Evolutionary conservation across 805 yeast genomes (phyloP), one percentile per base, ranked within the genome.

Genomic region (Metschnikowia cerradonensis): DNA sequence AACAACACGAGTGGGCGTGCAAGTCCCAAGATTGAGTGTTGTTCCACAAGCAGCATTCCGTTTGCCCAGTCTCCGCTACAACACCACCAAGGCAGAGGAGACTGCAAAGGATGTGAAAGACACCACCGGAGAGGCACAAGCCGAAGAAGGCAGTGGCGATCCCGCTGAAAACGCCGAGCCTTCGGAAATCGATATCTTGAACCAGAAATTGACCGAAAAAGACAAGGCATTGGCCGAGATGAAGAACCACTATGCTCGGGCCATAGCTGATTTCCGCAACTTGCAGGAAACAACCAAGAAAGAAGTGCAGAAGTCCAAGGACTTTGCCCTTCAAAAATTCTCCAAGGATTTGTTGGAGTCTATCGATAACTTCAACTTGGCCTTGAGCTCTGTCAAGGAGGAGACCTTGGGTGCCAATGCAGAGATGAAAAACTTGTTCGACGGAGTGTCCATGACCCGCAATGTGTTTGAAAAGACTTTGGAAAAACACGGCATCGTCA

Each of bases 191-290:
- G 47, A 44, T 3, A 15, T 44, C 17, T 61, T 84, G 54, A 74
- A 80, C 62, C 72, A 70, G 26, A 82, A 86, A 65, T 72, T 82
- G 55, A 78, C 70, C 34, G 75, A 76, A 49, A 88, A 83, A 65
- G 84, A 79, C 60, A 83, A 82, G 64, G 96, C 90, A 56, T 75
- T 78, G 56, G 90, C 90, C 23, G 90, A 86, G 60, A 74, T 87
- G 73, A 90, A 89, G 69, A 95, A 90, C 68, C 83, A 84, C 60
- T 84, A 87, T 64, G 77, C 89, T 51, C 82, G 96, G 60, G 79
- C 96, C 22, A 79, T 90, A 51, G 96, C 97, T 23, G 97, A 90
- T 68, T 91, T 90, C 84, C 83, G 96, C 62, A 90, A 88, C 71
- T 76, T 90, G 61, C 97, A 90, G 75, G 92, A 88, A 65, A 84